These are phyloP conservation scores for Exophiala xenobiotica DNA, from an alignment of 2,329 filamentous ascomycete genomes.

Conservation along the genomic window DNA sequence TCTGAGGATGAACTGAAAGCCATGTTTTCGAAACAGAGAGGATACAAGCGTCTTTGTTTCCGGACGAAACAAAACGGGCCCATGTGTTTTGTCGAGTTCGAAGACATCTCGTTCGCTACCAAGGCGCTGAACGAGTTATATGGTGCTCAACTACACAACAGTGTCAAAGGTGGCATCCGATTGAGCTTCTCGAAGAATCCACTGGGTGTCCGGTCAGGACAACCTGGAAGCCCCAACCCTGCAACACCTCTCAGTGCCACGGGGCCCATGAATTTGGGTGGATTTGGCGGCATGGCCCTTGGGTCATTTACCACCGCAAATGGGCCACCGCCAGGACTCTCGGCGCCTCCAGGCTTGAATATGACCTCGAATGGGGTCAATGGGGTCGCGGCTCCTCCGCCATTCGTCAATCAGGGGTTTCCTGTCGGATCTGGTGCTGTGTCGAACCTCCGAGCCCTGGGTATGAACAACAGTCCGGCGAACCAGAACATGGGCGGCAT, in stretches of 20 bases:
- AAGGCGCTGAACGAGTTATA: conserved; percentile 89
- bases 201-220: conserved; percentile 80
- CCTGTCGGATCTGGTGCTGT: conserved; percentile 34
- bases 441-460: conserved; percentile 34
- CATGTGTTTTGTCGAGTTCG: conserved; percentile 99
- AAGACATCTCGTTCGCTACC: conserved; percentile 87
- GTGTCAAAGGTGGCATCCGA: conserved; percentile 89
- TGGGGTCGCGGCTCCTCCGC: conserved; percentile 18
- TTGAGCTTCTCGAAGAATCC: conserved; percentile 98
- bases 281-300: conserved; percentile 53
- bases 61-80: conserved; percentile 91
- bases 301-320: conserved; percentile 66
- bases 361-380: conserved; percentile 34
- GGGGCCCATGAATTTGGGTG: conserved; percentile 58
- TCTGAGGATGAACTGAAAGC: conserved; percentile 94
- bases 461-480: conserved; percentile 33
- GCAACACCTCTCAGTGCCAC: conserved; percentile 52
- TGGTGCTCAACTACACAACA: conserved; percentile 82
- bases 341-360: conserved; percentile 69
- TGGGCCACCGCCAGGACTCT: conserved; percentile 78
- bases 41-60: conserved; percentile 94
- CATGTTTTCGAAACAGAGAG: conserved; percentile 87
- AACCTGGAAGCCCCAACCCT: conserved; percentile 54
- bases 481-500: conserved; percentile 37
- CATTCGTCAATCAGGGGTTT: conserved; percentile 28